A percentile compares a stretch with the other conserved stretches of the same genome.
These are phyloP conservation scores for Avicennia marina DNA, from an alignment of 257 asterid species.

Conservation along the genomic window DNA sequence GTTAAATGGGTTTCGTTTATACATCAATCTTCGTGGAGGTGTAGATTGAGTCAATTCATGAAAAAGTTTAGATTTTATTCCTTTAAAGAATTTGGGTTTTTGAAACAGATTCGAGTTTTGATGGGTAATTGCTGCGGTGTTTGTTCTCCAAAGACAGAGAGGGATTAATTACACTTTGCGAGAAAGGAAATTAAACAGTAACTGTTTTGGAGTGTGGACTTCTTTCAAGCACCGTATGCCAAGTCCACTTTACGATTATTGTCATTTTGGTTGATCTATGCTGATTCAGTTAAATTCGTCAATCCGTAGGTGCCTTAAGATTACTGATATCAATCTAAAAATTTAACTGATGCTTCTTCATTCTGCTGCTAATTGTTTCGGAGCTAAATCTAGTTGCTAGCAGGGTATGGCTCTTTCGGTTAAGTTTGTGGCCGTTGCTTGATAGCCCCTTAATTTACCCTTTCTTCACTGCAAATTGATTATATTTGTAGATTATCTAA, in stretches of 20 bases:
- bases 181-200: not conserved
- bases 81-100: not conserved
- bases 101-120: constrained; percentile 6
- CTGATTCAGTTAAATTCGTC: constrained; percentile 4
- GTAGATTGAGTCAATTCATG: not conserved
- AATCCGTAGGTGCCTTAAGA: not conserved
- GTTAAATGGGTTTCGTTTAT: constrained; percentile 1
- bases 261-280: not conserved
- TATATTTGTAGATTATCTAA: too few species aligned
- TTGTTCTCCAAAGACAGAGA: not conserved
- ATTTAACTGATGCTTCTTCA: not conserved
- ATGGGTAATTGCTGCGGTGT: not conserved
- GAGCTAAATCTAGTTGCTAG: constrained; percentile 3
- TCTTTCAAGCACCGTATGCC: not conserved
- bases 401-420: not conserved
- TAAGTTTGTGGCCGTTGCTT: not conserved
- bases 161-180: not conserved
- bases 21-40: constrained; percentile 22
- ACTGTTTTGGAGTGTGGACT: constrained; percentile 6
- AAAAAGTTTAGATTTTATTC: constrained; percentile 3
- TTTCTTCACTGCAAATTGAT: too few species aligned
- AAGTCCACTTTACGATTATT: not conserved
- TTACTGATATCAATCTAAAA: not conserved
- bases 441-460: not conserved
- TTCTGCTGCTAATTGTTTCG: not conserved